These are phyloP conservation scores for Ascochyta pisi DNA, from an alignment of 2,329 filamentous ascomycete species.

Conservation along the genomic window DNA sequence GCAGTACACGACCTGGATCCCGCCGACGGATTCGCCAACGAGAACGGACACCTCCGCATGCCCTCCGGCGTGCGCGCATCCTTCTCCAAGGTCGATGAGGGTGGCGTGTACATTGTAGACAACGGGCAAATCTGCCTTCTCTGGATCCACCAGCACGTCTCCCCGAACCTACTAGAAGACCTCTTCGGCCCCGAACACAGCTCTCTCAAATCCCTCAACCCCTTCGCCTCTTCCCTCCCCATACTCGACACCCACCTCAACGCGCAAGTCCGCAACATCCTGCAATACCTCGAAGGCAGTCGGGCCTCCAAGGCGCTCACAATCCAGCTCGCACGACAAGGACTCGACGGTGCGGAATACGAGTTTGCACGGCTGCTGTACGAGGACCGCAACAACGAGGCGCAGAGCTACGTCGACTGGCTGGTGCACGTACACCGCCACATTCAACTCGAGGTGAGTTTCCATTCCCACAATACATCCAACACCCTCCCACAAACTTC, in stretches of 20 bases:
- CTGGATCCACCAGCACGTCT: constrained; percentile 92
- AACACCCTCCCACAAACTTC: neutral
- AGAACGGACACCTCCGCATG: constrained; percentile 85
- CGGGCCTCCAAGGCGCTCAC: constrained; percentile 88
- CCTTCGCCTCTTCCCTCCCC: constrained; percentile 80
- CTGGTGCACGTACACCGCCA: constrained; percentile 92
- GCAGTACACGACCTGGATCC: constrained; percentile 87
- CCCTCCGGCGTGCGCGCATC: constrained; percentile 81
- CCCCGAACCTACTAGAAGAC: constrained; percentile 87
- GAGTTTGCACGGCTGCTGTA: constrained; percentile 92
- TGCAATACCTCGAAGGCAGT: constrained; percentile 82
- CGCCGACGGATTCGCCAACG: constrained; percentile 91
- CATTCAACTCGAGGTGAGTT: constrained; percentile 78
- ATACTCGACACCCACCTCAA: constrained; percentile 91
- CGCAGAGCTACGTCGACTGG: constrained; percentile 98
- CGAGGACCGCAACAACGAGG: constrained; percentile 96
- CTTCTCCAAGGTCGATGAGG: constrained; percentile 87
- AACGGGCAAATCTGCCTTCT: constrained; percentile 91
- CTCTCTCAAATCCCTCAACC: constrained; percentile 77
- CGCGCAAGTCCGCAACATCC: constrained; percentile 90
- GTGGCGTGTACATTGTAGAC: constrained; percentile 92
- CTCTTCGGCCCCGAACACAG: constrained; percentile 82
- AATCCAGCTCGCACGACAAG: constrained; percentile 89
- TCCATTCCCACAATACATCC: neutral
- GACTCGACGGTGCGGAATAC: constrained; percentile 92